phyloP scores from a whole-genome alignment of 2,329 filamentous ascomycete genomes.

The Xylariales sp. region DNA sequence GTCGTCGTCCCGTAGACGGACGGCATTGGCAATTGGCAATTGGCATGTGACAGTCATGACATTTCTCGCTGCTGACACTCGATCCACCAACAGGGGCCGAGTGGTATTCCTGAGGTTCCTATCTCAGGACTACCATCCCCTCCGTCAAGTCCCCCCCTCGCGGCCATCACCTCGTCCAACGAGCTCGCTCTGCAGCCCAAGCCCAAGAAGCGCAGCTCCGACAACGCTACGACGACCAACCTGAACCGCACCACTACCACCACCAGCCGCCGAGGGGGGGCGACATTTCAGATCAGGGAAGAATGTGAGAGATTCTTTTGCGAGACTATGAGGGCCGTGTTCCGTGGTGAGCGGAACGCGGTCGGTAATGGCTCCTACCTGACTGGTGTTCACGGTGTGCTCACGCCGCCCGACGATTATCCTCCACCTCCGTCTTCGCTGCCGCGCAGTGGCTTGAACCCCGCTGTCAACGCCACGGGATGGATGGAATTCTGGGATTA shows the following conservation, averaged over 20 bases:
- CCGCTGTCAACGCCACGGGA: slow-evolving; percentile 59
- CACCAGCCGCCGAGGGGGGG: slow-evolving; percentile 81
- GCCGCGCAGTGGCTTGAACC: slow-evolving; percentile 44
- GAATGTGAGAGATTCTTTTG: slow-evolving; percentile 99
- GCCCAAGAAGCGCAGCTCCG: slow-evolving; percentile 57
- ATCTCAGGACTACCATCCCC: slow-evolving; percentile 86
- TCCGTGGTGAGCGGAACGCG: slow-evolving; percentile 93
- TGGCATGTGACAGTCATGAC: slow-evolving; percentile 9
- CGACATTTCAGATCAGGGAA: slow-evolving; percentile 95
- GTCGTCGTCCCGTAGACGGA: not conserved
- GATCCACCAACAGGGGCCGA: slow-evolving; percentile 69
- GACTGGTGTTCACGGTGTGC: slow-evolving; percentile 74
- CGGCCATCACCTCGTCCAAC: slow-evolving; percentile 75
- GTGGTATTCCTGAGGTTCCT: slow-evolving; percentile 95
- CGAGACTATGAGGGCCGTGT: slow-evolving; percentile 91
- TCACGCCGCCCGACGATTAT: slow-evolving; percentile 64
- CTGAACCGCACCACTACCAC: slow-evolving; percentile 65
- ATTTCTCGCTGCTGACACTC: not conserved
- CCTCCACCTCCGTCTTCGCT: slow-evolving; percentile 52
- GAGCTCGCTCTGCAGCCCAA: slow-evolving; percentile 74
- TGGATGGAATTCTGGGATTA: slow-evolving; percentile 90
- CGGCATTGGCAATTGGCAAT: too few species aligned
- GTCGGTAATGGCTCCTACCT: slow-evolving; percentile 83
- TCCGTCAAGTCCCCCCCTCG: slow-evolving; percentile 89
- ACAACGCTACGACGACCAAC: slow-evolving; percentile 43